These are phyloP conservation scores for Ramalina peruviana DNA, from an alignment of 495 filamentous ascomycete genomes.

Conservation along the genomic window DNA sequence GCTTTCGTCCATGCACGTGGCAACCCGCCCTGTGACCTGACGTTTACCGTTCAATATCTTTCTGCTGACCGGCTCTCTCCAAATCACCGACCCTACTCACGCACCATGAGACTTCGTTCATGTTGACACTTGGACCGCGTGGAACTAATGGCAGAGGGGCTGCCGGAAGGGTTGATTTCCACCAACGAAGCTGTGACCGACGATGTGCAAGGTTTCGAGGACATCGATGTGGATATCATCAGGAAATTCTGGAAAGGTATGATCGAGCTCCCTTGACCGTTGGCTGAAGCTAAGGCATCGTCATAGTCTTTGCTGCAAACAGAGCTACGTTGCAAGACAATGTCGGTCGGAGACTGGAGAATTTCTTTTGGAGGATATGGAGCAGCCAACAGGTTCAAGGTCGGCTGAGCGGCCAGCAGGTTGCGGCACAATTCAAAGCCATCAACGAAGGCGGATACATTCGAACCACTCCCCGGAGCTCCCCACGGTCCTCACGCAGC, in stretches of 20 bases:
- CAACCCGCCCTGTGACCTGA: not conserved
- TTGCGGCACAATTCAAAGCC: conserved; percentile 29
- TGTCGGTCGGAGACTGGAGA: conserved; percentile 32
- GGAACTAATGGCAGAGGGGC: conserved; percentile 31
- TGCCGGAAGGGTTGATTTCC: conserved; percentile 38
- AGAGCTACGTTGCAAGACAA: conserved; percentile 25
- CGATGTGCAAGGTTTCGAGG: conserved; percentile 20
- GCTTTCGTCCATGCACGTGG: not conserved
- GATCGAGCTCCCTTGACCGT: not conserved
- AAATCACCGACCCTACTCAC: too few relatives aligned
- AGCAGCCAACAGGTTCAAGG: conserved; percentile 20
- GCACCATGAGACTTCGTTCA: not conserved
- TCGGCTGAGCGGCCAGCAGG: conserved; percentile 20
- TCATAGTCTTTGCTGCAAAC: conserved; percentile 30
- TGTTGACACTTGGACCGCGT: not conserved
- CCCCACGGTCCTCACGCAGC: conserved; percentile 12
- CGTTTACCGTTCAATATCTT: not conserved
- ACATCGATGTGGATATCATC: conserved; percentile 25
- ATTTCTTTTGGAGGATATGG: conserved; percentile 43
- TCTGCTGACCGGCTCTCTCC: not conserved
- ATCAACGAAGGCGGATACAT: conserved; percentile 24
- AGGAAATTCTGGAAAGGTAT: conserved; percentile 36
- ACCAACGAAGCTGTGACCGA: conserved; percentile 21
- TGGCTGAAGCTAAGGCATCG: not conserved
- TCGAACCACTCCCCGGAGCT: conserved; percentile 16